A percentile compares a stretch with the other conserved stretches of the same genome.
Conservation (phyloP, 306 rosid species). For the Begonia fuchsioides region DNA sequence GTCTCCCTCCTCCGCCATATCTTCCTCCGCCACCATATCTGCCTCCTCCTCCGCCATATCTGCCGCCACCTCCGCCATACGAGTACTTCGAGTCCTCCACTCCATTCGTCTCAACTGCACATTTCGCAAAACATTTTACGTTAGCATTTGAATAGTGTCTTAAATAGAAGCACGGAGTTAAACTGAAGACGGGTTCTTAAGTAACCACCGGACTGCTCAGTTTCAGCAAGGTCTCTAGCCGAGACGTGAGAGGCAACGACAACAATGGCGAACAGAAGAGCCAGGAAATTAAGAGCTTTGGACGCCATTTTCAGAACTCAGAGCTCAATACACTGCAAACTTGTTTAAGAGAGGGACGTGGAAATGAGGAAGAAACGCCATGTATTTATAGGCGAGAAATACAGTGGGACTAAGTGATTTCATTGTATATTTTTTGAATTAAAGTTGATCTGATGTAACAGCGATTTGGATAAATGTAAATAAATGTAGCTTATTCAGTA, state of each 20-base stretch:
- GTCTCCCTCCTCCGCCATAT: too few relatives aligned
- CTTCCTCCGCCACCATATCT: conserved; percentile 16
- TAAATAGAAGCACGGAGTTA: too few relatives aligned
- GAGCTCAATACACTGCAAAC: not conserved
- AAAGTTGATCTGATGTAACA: too few relatives aligned
- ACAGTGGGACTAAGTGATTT: too few relatives aligned
- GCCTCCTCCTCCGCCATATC: conserved; percentile 7
- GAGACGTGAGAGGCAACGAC: conserved; percentile 16
- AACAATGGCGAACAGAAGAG: conserved; percentile 23
- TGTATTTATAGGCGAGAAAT: conserved; percentile 5
- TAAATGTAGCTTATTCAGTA: too few relatives aligned
- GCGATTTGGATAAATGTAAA: too few relatives aligned
- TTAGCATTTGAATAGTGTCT: too few relatives aligned
- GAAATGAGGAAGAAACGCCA: not conserved
- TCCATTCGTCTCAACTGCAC: conserved; percentile 2
- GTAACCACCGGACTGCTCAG: not conserved
- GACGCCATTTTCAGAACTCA: conserved; percentile 2
- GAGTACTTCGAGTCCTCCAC: conserved; percentile 5
- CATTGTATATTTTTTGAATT: too few relatives aligned
- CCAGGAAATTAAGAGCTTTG: conserved; percentile 1
- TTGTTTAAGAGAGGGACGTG: conserved; percentile 2
- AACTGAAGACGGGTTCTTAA: too few relatives aligned
- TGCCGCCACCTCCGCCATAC: not conserved
- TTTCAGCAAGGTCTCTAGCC: conserved; percentile 13
- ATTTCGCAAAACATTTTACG: not conserved